Base-by-base conservation (phyloP, 495 filamentous ascomycete genomes). In the Penicillium subrubescens region DNA sequence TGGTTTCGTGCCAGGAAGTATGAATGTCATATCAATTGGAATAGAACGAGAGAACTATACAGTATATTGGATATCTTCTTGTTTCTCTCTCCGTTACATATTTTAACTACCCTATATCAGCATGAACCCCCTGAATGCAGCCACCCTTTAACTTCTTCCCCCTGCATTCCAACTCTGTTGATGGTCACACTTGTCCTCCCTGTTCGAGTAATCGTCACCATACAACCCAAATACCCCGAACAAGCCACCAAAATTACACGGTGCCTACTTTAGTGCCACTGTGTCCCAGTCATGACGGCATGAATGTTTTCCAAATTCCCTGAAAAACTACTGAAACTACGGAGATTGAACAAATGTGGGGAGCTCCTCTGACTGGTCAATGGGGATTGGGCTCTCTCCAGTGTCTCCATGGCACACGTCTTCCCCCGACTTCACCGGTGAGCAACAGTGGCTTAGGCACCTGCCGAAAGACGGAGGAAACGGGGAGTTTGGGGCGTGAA, bases 371-470 rank as follows among this genome's bases (percentile, higher is more conserved):
- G n/a, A 72, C 35, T 72, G 67, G 64, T 59, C 59, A 56, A 63
- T 66, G 19, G 35, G 27, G 8, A 27, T 29, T 8, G 48, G 23
- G 19, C 44, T 48, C 44, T 48, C 44, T 48, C 44, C 44, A 48
- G 44, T 48, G 31, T 59, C 60, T 61, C 44, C 65, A 39, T 57
- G 59, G 48, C 66, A 61, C 54, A 63, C 54, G 53, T 55, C 53
- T 64, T 66, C 52, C 71, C 71, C 71, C 69, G 64, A 67, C 62
- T 71, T 71, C 69, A 69, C 71, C 71, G 71, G 71, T 73, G 71
- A 73, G 66, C 69, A 34, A 73, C 69, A 64, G 48, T 34, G 71
- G 71, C 55, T 73, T 61, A 68, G 56, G 59, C 63, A 39, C 43
- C 41, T 51, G 43, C 55, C 55, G 62, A 51, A 59, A 37, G 50